A percentile compares a stretch with the other conserved stretches of the same genome.
Conservation (phyloP, 2,329 filamentous ascomycete genomes). For the Trichoderma sp. region DNA sequence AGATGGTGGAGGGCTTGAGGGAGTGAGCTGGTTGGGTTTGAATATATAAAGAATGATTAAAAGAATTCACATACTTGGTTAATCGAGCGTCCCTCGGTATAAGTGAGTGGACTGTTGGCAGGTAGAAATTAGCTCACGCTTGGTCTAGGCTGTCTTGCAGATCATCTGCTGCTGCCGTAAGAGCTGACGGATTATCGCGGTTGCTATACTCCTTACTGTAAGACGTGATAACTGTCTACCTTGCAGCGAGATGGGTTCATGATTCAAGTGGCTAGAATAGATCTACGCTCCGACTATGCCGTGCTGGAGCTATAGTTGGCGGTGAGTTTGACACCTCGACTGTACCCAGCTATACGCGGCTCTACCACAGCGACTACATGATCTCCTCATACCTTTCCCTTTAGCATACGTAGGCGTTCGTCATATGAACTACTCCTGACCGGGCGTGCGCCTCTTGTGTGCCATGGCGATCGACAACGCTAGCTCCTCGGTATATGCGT, state of each 20-base stretch:
- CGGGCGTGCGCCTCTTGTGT: neutral
- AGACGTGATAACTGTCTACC: neutral
- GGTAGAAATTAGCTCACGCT: neutral
- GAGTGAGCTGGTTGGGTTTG: slow-evolving; percentile 6
- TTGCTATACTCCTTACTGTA: neutral
- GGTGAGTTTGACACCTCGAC: neutral
- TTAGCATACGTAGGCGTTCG: neutral
- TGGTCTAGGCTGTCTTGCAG: neutral
- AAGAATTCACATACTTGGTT: neutral
- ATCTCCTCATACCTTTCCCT: neutral
- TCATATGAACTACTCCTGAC: neutral
- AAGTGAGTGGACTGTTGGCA: neutral
- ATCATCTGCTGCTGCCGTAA: neutral
- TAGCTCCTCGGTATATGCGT: neutral
- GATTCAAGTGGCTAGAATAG: neutral
- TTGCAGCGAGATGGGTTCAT: neutral
- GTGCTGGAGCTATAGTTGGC: neutral
- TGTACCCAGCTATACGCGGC: neutral
- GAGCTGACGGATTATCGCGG: neutral
- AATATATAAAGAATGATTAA: slow-evolving; percentile 15
- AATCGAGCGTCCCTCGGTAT: neutral
- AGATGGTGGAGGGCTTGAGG: neutral
- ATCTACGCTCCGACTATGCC: neutral
- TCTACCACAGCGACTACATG: neutral
- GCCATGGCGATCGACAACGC: neutral